Evolutionary conservation across 805 yeast genomes (phyloP).

Genomic region (Millerozyma acaciae): DNA sequence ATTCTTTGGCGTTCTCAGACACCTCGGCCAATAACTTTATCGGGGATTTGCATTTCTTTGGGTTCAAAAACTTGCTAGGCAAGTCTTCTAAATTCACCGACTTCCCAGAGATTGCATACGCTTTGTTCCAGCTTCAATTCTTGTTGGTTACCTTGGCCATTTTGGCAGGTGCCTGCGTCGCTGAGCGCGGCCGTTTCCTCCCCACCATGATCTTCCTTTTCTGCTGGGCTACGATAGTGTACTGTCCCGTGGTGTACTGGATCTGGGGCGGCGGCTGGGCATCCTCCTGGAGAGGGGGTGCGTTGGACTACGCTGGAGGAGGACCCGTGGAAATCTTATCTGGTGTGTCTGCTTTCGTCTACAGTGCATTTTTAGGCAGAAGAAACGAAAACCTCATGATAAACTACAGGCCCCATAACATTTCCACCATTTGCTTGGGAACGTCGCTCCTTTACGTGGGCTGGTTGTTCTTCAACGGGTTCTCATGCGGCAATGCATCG

Average conservation of each 20-base stretch:
- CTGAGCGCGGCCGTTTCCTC: constrained; percentile 86
- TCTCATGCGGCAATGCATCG: constrained; percentile 78
- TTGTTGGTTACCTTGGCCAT: constrained; percentile 89
- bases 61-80: constrained; percentile 68
- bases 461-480: constrained; percentile 95
- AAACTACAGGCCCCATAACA: constrained; percentile 93
- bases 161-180: constrained; percentile 79
- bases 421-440: constrained; percentile 85
- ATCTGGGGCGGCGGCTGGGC: constrained; percentile 98
- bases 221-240: constrained; percentile 86
- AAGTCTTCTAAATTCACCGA: constrained; percentile 33
- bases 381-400: constrained; percentile 72
- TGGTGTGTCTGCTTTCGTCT: constrained; percentile 88
- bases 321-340: constrained; percentile 94
- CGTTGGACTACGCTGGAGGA: constrained; percentile 95
- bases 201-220: constrained; percentile 82
- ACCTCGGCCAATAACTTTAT: constrained; percentile 80
- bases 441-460: constrained; percentile 88
- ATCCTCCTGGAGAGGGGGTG: constrained; percentile 70
- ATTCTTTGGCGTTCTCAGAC: constrained; percentile 81
- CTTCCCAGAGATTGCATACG: constrained; percentile 82
- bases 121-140: constrained; percentile 88
- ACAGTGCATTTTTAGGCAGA: constrained; percentile 75
- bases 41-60: constrained; percentile 82
- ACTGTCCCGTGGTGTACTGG: constrained; percentile 95